Evolutionary conservation across 2,329 filamentous ascomycete species (phyloP), one percentile per base, ranked within the genome.

Genomic region (Xylaria sp.): DNA sequence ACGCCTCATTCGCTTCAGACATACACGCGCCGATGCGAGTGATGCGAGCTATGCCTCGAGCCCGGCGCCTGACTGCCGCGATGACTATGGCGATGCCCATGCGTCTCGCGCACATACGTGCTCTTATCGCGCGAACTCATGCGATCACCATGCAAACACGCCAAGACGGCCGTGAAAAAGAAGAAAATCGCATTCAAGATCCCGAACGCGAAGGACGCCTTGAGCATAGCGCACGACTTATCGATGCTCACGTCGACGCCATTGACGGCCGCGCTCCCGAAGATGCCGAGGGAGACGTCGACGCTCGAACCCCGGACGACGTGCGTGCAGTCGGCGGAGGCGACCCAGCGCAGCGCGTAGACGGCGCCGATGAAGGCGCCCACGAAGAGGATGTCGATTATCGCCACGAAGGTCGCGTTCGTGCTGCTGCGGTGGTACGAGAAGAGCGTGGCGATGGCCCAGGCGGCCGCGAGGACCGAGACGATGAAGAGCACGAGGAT

Each of bases 181-280:
- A 97, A 97, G 79, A 94, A 91, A 72, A 96, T 83, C 73, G 85
- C 84, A 80, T 96, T 93, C 87, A 98, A 97, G 80, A 98, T 98
- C 58, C 89, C 94, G 74, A 98, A 90, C 2, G 94, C 95, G 82
- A 94, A 98, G 73, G 86, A 87, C 0, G 94, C 92, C 87, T 98
- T 98, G 77, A 97, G 88, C 93, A 98, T 96, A 59, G 91, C 88
- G 82, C 95, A 98, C 5, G 89, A 89, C 85, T 95, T 95, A 81
- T 93, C 86, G 46, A 90, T 80, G 63, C 86, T 80, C 50, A 90
- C 77, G 51, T 85, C 80, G 67, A 89, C 85, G 61, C 81, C 82
- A 57, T 84, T 84, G 44, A 87, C 80, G 37, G 81, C 83, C 52
- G 88, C 88, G 72, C 81, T 84, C 37, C 72, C 87, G 70, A 93